Evolutionary conservation across 1,284 basidiomycete genomes (phyloP).

Genomic region (Fomitopsis pinicola): DNA sequence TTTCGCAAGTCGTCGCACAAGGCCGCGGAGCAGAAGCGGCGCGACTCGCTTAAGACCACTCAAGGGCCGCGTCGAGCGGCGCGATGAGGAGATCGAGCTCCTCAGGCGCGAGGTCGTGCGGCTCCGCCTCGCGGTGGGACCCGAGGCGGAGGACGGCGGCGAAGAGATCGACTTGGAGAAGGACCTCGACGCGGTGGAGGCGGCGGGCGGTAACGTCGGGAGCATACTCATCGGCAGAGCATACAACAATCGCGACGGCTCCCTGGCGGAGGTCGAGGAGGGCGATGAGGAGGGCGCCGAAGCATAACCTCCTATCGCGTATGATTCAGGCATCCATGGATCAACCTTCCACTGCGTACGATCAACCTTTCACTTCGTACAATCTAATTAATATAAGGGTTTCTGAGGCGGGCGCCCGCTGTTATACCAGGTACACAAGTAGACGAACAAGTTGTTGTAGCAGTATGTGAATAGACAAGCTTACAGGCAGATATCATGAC

Average conservation of each 20-base stretch:
- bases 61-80: constrained; percentile 71
- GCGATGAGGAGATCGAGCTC: constrained; percentile 76
- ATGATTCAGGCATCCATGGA: too few species aligned
- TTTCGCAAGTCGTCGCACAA: constrained; percentile 92
- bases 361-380: too few species aligned
- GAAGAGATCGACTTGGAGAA: constrained; percentile 28
- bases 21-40: constrained; percentile 94
- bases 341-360: too few species aligned
- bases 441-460: neutral
- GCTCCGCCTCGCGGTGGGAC: constrained; percentile 39
- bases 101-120: constrained; percentile 69
- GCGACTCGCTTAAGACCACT: constrained; percentile 88
- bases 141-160: constrained; percentile 22
- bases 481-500: neutral
- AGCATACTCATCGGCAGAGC: constrained; percentile 14
- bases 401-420: neutral
- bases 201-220: constrained; percentile 14
- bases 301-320: neutral
- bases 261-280: constrained; percentile 25
- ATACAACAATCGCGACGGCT: constrained; percentile 7
- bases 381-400: neutral
- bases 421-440: neutral
- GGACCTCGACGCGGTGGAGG: constrained; percentile 29
- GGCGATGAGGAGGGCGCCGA: constrained; percentile 26
- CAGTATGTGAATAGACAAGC: neutral